Conservation (phyloP, 2,329 filamentous ascomycete genomes). For the Capronia americana region DNA sequence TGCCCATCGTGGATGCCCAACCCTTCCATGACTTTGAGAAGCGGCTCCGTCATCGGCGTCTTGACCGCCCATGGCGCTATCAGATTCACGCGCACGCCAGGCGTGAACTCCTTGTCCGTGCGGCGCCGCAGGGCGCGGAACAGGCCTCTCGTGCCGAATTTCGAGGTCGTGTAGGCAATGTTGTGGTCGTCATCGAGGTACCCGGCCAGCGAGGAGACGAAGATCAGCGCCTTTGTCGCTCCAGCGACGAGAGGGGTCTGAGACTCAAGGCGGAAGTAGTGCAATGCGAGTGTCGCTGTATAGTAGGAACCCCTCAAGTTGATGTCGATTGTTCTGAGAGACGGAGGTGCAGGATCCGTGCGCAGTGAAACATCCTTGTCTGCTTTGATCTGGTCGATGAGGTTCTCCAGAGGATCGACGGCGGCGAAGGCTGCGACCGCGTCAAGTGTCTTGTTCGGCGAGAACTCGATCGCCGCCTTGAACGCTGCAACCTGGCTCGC, state of each 20-base stretch:
- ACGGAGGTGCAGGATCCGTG: constrained; percentile 25
- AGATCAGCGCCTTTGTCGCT: constrained; percentile 18
- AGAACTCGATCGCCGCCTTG: constrained; percentile 41
- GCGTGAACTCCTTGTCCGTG: neutral
- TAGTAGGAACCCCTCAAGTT: constrained; percentile 43
- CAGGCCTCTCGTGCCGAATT: constrained; percentile 35
- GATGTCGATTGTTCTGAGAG: constrained; percentile 38
- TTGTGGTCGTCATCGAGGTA: constrained; percentile 26
- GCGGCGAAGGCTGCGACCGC: constrained; percentile 41
- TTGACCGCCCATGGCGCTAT: constrained; percentile 19
- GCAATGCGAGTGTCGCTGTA: constrained; percentile 42
- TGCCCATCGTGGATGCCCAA: constrained; percentile 11
- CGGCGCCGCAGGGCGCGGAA: constrained; percentile 27
- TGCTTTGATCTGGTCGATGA: constrained; percentile 30
- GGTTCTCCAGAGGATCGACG: constrained; percentile 37
- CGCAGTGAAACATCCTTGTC: constrained; percentile 15
- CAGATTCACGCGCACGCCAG: constrained; percentile 19
- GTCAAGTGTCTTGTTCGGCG: constrained; percentile 36
- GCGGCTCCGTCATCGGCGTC: constrained; percentile 26
- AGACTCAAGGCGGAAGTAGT: constrained; percentile 40
- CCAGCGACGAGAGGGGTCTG: neutral
- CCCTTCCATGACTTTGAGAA: constrained; percentile 2
- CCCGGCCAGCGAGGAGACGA: constrained; percentile 29
- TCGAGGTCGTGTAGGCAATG: constrained; percentile 33
- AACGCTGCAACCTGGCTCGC: constrained; percentile 43